phyloP scores from a whole-genome alignment of 2,329 filamentous ascomycete species.

The Ceratocystis destructans region DNA sequence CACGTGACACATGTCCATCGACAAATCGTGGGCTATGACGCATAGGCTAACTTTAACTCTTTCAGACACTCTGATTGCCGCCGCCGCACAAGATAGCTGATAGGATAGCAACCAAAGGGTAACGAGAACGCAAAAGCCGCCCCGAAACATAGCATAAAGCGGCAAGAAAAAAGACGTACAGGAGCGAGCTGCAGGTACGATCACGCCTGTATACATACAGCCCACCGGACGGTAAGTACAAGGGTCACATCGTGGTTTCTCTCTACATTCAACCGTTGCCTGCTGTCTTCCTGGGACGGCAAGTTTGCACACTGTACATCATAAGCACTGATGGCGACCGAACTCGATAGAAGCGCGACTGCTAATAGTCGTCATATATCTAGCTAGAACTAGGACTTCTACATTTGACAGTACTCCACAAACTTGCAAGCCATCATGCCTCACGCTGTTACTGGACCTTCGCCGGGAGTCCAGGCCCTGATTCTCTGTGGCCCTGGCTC shows the following conservation, averaged over 20 bases:
- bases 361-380: constrained; percentile 5
- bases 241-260: background rate
- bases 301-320: background rate
- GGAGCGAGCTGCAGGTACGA: background rate
- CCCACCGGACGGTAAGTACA: background rate
- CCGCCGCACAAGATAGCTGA: background rate
- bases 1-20: background rate
- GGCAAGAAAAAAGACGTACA: background rate
- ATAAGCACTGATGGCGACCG: constrained; percentile 6
- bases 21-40: constrained; percentile 13
- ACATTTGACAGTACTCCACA: background rate
- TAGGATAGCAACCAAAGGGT: background rate
- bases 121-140: background rate
- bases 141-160: background rate
- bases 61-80: background rate
- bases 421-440: constrained; percentile 41
- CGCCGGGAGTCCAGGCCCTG: constrained; percentile 66
- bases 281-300: too few relatives aligned
- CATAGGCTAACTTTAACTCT: background rate
- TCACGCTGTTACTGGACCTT: constrained; percentile 58
- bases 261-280: too few relatives aligned
- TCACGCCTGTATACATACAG: background rate
- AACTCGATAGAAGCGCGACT: background rate
- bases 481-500: constrained; percentile 74
- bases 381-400: background rate